phyloP scores from a whole-genome alignment of 164 flowering plant species.

The Akebia trifoliata region DNA sequence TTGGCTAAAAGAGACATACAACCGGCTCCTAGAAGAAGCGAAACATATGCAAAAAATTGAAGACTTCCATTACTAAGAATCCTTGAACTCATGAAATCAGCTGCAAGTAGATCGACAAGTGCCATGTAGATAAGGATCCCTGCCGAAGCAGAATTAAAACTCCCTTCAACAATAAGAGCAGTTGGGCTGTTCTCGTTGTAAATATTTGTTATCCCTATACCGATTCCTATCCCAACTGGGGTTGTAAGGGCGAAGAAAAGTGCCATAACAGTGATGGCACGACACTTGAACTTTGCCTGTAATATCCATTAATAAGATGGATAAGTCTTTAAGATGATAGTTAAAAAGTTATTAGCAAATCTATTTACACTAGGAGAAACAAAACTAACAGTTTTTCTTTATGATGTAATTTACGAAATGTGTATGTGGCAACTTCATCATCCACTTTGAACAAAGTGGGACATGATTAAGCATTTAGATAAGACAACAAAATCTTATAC shows the following conservation, averaged over 20 bases:
- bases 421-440: too few species aligned
- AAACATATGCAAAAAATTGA: conserved; percentile 23
- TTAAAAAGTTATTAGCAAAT: too few species aligned
- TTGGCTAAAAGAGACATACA: conserved; percentile 40
- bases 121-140: conserved; percentile 46
- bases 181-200: conserved; percentile 31
- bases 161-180: conserved; percentile 35
- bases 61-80: conserved; percentile 27
- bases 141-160: conserved; percentile 32
- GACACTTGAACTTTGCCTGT: too few species aligned
- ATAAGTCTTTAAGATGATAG: too few species aligned
- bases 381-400: too few species aligned
- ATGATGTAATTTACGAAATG: too few species aligned
- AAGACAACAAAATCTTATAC: too few species aligned
- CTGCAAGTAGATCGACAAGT: conserved; percentile 37
- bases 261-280: too few species aligned
- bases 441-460: too few species aligned
- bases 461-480: too few species aligned
- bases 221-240: conserved; percentile 36
- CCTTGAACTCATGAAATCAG: conserved; percentile 32
- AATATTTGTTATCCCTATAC: conserved; percentile 25
- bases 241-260: conserved; percentile 47
- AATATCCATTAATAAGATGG: too few species aligned
- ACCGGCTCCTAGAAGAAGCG: conserved; percentile 37
- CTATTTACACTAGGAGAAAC: too few species aligned